Base-by-base conservation (phyloP, 495 filamentous ascomycete species). In the Tetracladium setigerum region DNA sequence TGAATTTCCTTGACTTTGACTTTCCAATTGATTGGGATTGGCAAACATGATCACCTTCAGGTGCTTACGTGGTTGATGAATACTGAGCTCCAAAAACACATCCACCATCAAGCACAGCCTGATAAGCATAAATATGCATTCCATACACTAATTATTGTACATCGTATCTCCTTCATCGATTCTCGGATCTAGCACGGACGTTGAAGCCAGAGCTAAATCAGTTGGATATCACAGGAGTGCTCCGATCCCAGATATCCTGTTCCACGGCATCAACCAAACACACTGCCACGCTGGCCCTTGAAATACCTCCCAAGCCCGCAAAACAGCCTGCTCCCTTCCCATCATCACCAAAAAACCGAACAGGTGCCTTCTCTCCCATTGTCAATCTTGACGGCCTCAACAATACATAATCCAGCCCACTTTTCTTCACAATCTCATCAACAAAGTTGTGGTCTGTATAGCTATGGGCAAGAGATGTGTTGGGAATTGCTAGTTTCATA, bases 251-350 rank as follows among this genome's bases (percentile, higher is more conserved):
- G 30, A 53, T 55, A 16, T 50, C 57, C 32, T 55, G 61, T 53
- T 65, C 62, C 18, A 54, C 61, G 32, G 65, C 67, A 56, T 68
- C 63, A 27, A 72, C 62, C 61, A 71, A 47, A 54, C 62, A 71
- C 47, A 38, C 49, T 27, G 67, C 70, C 5, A 71, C 64, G 49
- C 68, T 71, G 31, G 44, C 53, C 57, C 67, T 62, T 19, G 62
- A 64, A 33, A 71, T 64, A 24, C 48, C 48, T 34, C 48, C 48
- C 48, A 51, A 19, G 48, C 48, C 48, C 41, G 48, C 48, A 41
- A 51, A 66, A 38, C 57, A 49, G 49, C 52, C 55, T 16, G 57
- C 56, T 38, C 62, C 63, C 55, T 61, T 62, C 50, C 62, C 67
- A 33, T 56, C 46, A 34, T 64, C 50, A n/a, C 64, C 59, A 40